Percentiles rank a stretch among this genome's conserved stretches.
These are phyloP conservation scores for Pleurotus platypus DNA, from an alignment of 768 basidiomycete genomes.

Conservation along the genomic window DNA sequence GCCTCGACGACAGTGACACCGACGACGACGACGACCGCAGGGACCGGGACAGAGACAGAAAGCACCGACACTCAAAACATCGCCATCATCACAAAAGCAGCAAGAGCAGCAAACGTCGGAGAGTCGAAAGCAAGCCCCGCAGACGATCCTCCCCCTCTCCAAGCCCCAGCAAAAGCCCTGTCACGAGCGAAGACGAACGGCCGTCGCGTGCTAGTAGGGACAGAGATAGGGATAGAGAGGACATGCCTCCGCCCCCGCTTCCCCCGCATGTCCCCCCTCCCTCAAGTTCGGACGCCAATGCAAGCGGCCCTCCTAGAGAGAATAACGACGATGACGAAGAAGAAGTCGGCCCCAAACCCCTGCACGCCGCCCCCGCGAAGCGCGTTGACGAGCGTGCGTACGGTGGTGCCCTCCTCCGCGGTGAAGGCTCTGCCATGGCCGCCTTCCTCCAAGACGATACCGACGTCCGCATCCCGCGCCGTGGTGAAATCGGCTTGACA, in stretches of 20 bases:
- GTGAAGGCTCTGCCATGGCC: conserved; percentile 98
- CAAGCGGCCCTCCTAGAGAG: conserved; percentile 12
- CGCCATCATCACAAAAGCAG: conserved; percentile 25
- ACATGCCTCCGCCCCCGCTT: conserved; percentile 14
- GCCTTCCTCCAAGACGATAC: conserved; percentile 88
- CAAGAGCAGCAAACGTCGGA: conserved; percentile 22
- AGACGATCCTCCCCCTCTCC: conserved; percentile 15
- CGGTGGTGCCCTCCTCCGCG: conserved; percentile 84
- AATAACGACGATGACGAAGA: conserved; percentile 47
- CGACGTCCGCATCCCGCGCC: conserved; percentile 87
- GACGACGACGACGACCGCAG: conserved; percentile 56
- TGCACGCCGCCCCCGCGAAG: conserved; percentile 39
- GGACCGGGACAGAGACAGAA: conserved; percentile 55
- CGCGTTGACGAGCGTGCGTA: conserved; percentile 81
- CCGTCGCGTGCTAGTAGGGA: conserved; percentile 21
- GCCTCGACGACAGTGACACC: conserved; percentile 14
- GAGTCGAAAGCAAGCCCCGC: conserved; percentile 25
- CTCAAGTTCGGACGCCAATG: conserved; percentile 13
- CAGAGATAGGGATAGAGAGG: conserved; percentile 36
- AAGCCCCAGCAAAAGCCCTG: conserved; percentile 23
- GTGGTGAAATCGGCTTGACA: conserved; percentile 96
- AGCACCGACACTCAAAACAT: conserved; percentile 30
- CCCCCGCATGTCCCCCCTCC: conserved; percentile 12
- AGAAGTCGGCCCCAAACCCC: conserved; percentile 80
- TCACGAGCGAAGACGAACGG: conserved; percentile 57